These are phyloP conservation scores for Pseudozyma pruni DNA, from an alignment of 1,284 basidiomycete genomes.

Conservation along the genomic window DNA sequence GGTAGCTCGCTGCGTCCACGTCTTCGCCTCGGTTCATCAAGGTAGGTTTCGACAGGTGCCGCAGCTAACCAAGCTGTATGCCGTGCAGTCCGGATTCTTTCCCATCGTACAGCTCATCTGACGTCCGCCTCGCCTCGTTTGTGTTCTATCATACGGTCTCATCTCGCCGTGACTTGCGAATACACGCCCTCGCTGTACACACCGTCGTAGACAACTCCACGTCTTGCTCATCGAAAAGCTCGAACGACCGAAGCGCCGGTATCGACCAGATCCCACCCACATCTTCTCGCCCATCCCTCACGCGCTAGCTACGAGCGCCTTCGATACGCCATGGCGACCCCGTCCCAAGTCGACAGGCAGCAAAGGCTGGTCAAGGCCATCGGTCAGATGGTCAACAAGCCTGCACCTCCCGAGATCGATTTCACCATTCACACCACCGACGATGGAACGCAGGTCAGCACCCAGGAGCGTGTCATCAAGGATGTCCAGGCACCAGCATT, in stretches of 20 bases:
- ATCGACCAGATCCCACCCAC: background rate
- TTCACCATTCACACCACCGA: constrained; percentile 69
- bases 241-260: too few species aligned
- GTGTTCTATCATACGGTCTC: background rate
- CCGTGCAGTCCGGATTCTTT: background rate
- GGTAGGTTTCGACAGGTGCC: background rate
- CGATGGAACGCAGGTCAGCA: constrained; percentile 69
- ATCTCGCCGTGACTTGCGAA: background rate
- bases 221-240: background rate
- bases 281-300: background rate
- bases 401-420: constrained; percentile 65
- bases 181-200: too few species aligned
- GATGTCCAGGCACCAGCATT: constrained; percentile 76
- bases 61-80: background rate
- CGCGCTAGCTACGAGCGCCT: constrained; percentile 1
- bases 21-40: background rate
- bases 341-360: constrained; percentile 30
- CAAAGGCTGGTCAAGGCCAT: constrained; percentile 60
- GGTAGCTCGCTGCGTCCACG: background rate
- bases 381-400: constrained; percentile 62
- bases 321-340: constrained; percentile 18
- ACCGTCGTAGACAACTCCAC: too few species aligned
- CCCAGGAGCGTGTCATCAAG: constrained; percentile 69
- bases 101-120: background rate
- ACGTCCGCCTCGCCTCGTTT: background rate